phyloP scores from a whole-genome alignment of 345 rosid genomes.

The Sapria himalayana region DNA sequence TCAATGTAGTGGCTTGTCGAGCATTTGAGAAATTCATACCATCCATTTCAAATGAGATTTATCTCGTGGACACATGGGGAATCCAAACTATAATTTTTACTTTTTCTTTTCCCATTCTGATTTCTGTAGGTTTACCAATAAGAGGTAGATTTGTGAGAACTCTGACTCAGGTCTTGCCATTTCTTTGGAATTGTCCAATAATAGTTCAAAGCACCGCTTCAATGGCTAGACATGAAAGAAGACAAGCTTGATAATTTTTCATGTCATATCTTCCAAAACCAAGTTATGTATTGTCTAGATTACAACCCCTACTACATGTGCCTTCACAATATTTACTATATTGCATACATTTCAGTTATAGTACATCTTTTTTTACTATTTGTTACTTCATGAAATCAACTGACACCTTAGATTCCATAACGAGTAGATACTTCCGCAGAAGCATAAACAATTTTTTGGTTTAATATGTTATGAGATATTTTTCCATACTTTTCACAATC shows the following conservation, averaged over 20 bases:
- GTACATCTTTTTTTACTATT: background rate
- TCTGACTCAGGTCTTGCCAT: no score
- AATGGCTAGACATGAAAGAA: slow-evolving; percentile 3
- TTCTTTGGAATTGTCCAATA: slow-evolving; percentile 8
- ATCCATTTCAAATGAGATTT: slow-evolving; percentile 1
- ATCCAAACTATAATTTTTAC: no score
- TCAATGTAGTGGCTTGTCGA: slow-evolving; percentile 4
- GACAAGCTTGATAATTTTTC: slow-evolving; percentile 5
- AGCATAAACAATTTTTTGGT: slow-evolving; percentile 7
- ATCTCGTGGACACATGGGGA: background rate
- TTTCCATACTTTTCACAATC: slow-evolving; percentile 6
- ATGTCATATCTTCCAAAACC: slow-evolving; percentile 7
- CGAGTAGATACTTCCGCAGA: slow-evolving; percentile 6
- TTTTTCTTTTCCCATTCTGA: no score
- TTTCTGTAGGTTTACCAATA: no score
- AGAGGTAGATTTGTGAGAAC: slow-evolving; percentile 5
- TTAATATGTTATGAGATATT: slow-evolving; percentile 2
- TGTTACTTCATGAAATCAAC: slow-evolving; percentile 7
- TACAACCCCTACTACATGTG: slow-evolving; percentile 6
- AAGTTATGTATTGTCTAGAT: slow-evolving; percentile 6
- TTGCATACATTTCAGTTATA: slow-evolving; percentile 1
- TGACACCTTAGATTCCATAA: slow-evolving; percentile 10
- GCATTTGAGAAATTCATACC: slow-evolving; percentile 4
- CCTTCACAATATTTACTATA: slow-evolving; percentile 5
- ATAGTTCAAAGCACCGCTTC: slow-evolving; percentile 1